Base-by-base conservation (phyloP, 78 protist genomes). In the Protostelium mycophagum region DNA sequence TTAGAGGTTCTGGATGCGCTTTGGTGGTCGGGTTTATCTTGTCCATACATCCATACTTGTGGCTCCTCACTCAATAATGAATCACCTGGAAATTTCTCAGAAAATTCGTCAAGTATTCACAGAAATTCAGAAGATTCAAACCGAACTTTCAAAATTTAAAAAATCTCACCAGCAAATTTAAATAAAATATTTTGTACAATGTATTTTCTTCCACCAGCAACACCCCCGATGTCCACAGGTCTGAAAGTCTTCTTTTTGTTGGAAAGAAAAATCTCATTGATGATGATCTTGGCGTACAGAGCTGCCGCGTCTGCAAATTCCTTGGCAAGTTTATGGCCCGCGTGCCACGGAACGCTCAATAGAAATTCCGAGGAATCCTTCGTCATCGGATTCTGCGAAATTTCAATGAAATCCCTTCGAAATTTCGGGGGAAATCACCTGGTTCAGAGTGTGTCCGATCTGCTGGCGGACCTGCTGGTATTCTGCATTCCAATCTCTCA, bases 171-270 rank as follows among this genome's bases (percentile, higher is more conserved):
- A 5, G 73, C 73, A 16, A 51, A 51, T 87, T 94, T 94, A 83
- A 94, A 94, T 1, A 94, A 37, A 28, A 94, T 94, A 38, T 89
- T 92, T 1, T 39, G 91, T 34, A 89, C 89, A 86, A 89, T 87
- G 37, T 94, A 94, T 86, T 94, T 94, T 35, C 89, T 90, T 34
- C 96, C 96, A 86, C 96, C 96, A 35, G 96, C 96, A 38, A 91
- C 91, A 37, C 96, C 96, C 86, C 96, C 96, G 85, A 94, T 86
- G 63, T 89, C 86, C 34, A 88, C 85, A 28, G 96, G 94, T 83
- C 89, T 87, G 83, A 91, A 89, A 5, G 96, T 94, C 84, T 94
- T 94, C 23, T 37, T 51, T 29, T 94, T 88, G 36, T 91, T 73
- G 36, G 96, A 94, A 31, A 94, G 87, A n/a, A 83, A 35, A 28